Percentiles rank a stretch among this genome's conserved stretches.
Evolutionary conservation across 805 yeast species (phyloP).

Genomic region (Metschnikowia proteae): DNA sequence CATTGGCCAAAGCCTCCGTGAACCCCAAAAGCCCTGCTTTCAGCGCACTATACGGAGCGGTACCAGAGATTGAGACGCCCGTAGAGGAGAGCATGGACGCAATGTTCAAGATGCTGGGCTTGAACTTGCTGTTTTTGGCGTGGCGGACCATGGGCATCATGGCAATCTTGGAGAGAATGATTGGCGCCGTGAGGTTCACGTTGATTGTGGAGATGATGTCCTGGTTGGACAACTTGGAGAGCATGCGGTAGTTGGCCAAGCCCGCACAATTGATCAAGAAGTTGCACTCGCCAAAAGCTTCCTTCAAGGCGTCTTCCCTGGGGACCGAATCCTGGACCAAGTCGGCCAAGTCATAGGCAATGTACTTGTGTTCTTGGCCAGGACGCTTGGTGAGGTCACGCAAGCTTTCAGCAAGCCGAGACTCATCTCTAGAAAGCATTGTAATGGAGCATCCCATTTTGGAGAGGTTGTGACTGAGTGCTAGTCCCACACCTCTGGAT

Average conservation of each 20-base stretch:
- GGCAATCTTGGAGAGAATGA: constrained; percentile 52
- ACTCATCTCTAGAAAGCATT: constrained; percentile 47
- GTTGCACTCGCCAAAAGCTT: constrained; percentile 33
- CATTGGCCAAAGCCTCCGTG: constrained; percentile 55
- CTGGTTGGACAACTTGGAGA: constrained; percentile 39
- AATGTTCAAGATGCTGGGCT: constrained; percentile 51
- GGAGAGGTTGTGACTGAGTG: constrained; percentile 51
- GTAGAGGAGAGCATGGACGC: constrained; percentile 59
- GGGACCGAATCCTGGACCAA: constrained; percentile 7
- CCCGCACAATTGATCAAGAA: constrained; percentile 68
- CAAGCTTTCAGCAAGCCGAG: constrained; percentile 23
- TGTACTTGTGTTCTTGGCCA: constrained; percentile 27
- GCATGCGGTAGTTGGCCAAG: constrained; percentile 51
- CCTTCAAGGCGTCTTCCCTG: constrained; percentile 13
- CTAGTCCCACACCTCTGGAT: constrained; percentile 62
- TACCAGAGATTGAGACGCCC: constrained; percentile 43
- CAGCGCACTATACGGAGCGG: constrained; percentile 63
- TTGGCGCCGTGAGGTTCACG: constrained; percentile 60
- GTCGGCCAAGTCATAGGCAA: constrained; percentile 31
- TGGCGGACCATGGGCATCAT: constrained; percentile 47
- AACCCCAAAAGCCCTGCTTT: constrained; percentile 70
- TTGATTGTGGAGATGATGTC: constrained; percentile 46
- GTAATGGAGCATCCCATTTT: constrained; percentile 49
- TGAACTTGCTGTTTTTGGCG: constrained; percentile 19
- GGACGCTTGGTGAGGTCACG: constrained; percentile 6